Conservation (phyloP, 2,329 filamentous ascomycete genomes). For the Trichoderma breve region DNA sequence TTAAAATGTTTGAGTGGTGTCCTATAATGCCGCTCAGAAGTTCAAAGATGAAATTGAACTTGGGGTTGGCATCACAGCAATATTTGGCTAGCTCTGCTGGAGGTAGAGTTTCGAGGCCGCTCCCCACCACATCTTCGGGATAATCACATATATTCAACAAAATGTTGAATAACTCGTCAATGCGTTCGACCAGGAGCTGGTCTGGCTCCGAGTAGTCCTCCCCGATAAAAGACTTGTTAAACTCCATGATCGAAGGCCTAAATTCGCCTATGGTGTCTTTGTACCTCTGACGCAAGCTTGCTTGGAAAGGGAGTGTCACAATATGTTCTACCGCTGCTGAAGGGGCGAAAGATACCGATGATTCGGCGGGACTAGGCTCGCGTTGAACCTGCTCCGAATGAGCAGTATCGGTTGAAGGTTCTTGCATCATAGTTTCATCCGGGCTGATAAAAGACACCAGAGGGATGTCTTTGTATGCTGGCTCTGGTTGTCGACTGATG, state of each 20-base stretch:
- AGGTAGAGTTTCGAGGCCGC: conserved; percentile 39
- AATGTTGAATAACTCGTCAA: conserved; percentile 51
- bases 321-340: conserved; percentile 40
- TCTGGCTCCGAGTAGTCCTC: conserved; percentile 42
- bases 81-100: conserved; percentile 49
- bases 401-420: conserved; percentile 25
- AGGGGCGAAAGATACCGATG: conserved; percentile 23
- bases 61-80: conserved; percentile 55
- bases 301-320: conserved; percentile 57
- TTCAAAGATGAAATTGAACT: conserved; percentile 59
- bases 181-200: conserved; percentile 39
- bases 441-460: conserved; percentile 26
- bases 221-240: conserved; percentile 42
- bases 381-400: conserved; percentile 29
- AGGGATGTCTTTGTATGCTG: conserved; percentile 25
- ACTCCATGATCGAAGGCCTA: conserved; percentile 45
- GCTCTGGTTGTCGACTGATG: conserved; percentile 33
- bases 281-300: conserved; percentile 53
- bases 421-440: conserved; percentile 23
- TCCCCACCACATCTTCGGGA: conserved; percentile 51
- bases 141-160: conserved; percentile 58
- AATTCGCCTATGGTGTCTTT: conserved; percentile 47
- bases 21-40: conserved; percentile 46
- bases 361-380: conserved; percentile 27
- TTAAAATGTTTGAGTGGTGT: conserved; percentile 48